phyloP scores from a whole-genome alignment of 2,329 filamentous ascomycete species.

The Penicillium concentricum region DNA sequence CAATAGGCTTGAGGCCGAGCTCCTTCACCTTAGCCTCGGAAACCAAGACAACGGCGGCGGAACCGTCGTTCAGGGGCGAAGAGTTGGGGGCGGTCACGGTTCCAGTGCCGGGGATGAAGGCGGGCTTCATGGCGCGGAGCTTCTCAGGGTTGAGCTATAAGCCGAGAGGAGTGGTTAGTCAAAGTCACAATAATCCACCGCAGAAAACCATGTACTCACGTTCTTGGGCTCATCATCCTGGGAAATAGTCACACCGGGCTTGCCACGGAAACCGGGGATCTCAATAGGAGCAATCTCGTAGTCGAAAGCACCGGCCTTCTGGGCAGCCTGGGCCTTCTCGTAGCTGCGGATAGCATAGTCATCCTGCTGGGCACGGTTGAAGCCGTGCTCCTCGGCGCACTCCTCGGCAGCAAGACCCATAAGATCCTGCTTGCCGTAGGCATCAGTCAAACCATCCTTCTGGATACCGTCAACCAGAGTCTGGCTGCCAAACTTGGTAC shows the following conservation, averaged over 20 bases:
- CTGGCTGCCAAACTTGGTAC: constrained; percentile 92
- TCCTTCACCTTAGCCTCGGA: constrained; percentile 93
- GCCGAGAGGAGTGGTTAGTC: constrained; percentile 2
- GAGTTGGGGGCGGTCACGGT: constrained; percentile 96
- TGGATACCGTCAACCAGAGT: constrained; percentile 85
- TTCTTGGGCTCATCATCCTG: constrained; percentile 97
- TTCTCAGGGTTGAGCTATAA: constrained; percentile 70
- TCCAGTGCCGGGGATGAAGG: constrained; percentile 71
- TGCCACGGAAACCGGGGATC: constrained; percentile 83
- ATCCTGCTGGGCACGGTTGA: constrained; percentile 84
- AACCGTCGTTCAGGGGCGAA: constrained; percentile 92
- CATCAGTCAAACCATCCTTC: constrained; percentile 91
- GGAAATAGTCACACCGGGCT: constrained; percentile 76
- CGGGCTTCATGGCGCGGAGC: constrained; percentile 79
- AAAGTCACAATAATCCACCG: not conserved
- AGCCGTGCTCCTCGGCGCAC: constrained; percentile 78
- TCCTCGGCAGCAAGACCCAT: constrained; percentile 95
- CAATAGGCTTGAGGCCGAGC: constrained; percentile 84
- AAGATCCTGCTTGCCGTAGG: constrained; percentile 87
- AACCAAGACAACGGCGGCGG: constrained; percentile 86
- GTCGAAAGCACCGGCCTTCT: constrained; percentile 76
- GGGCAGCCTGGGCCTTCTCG: constrained; percentile 85
- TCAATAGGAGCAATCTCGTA: constrained; percentile 87
- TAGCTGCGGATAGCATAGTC: constrained; percentile 95
- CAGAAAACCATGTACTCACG: constrained; percentile 41